phyloP scores from a whole-genome alignment of 306 rosid genomes.

The Rosa persica region DNA sequence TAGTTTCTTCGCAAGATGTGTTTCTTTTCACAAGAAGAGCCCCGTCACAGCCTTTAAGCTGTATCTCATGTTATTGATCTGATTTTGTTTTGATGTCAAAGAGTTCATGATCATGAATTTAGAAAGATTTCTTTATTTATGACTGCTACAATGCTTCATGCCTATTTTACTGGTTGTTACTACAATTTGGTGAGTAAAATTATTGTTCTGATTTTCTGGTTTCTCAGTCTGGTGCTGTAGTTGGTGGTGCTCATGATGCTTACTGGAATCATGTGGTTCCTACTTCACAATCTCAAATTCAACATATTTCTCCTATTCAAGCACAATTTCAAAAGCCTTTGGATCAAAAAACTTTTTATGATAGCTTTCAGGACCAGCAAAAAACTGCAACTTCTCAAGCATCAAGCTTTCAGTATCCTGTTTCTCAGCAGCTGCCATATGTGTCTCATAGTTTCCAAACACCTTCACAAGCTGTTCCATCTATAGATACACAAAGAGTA shows the following conservation, averaged over 20 bases:
- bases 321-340: constrained; percentile 76
- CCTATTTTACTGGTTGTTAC: neutral
- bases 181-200: constrained; percentile 21
- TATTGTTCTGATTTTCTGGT: constrained; percentile 37
- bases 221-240: constrained; percentile 80
- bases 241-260: constrained; percentile 75
- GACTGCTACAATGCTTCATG: neutral
- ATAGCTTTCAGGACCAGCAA: constrained; percentile 93
- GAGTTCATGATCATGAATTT: neutral
- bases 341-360: constrained; percentile 82
- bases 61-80: constrained; percentile 6
- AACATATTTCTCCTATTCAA: constrained; percentile 62
- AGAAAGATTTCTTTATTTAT: neutral
- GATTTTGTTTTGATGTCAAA: constrained; percentile 25
- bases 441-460: constrained; percentile 29
- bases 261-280: constrained; percentile 85
- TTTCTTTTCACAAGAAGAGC: neutral
- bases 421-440: constrained; percentile 57
- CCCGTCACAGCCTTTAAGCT: neutral
- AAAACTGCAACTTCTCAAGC: constrained; percentile 55
- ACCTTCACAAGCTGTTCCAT: constrained; percentile 39
- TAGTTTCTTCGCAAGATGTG: neutral
- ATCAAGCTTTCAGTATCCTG: constrained; percentile 54
- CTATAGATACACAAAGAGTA: constrained; percentile 65
- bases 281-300: constrained; percentile 75